Evolutionary conservation across 1,284 basidiomycete genomes (phyloP).

Genomic region (Malassezia equina): DNA sequence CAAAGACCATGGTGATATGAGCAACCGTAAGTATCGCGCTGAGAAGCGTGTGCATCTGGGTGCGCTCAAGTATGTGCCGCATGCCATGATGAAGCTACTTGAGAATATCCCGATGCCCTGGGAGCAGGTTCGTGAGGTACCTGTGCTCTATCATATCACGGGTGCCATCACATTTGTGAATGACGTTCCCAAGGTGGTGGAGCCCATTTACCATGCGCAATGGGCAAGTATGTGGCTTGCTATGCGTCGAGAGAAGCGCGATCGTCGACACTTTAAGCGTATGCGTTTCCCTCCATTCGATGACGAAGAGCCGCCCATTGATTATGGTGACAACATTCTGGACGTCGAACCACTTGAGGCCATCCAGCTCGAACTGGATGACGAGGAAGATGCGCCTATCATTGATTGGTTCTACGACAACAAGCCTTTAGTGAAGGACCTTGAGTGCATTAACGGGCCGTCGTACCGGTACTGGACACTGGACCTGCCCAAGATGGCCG

Average conservation of each 20-base stretch:
- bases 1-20: slow-evolving; percentile 49
- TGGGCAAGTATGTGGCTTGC: slow-evolving; percentile 99
- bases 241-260: slow-evolving; percentile 96
- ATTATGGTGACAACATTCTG: slow-evolving; percentile 71
- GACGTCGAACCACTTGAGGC: slow-evolving; percentile 97
- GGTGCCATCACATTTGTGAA: slow-evolving; percentile 99
- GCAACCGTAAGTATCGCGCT: slow-evolving; percentile 65
- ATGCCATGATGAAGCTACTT: slow-evolving; percentile 96
- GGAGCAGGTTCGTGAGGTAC: slow-evolving; percentile 58
- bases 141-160: slow-evolving; percentile 60
- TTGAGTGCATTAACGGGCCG: slow-evolving; percentile 70
- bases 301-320: slow-evolving; percentile 72
- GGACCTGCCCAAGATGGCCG: slow-evolving; percentile 86
- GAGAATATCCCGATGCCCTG: slow-evolving; percentile 99
- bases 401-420: slow-evolving; percentile 99
- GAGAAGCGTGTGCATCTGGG: slow-evolving; percentile 98
- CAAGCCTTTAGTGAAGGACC: slow-evolving; percentile 77
- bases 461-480: slow-evolving; percentile 91
- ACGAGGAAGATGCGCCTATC: slow-evolving; percentile 86
- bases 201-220: slow-evolving; percentile 96
- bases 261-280: slow-evolving; percentile 96
- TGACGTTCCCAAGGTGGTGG: slow-evolving; percentile 89
- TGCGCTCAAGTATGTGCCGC: slow-evolving; percentile 95
- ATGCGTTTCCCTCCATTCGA: slow-evolving; percentile 99
- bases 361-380: slow-evolving; percentile 90